Percentiles rank a stretch among this genome's conserved stretches.
Evolutionary conservation across 1,284 basidiomycete genomes (phyloP).

Genomic region (Irpex sp.): DNA sequence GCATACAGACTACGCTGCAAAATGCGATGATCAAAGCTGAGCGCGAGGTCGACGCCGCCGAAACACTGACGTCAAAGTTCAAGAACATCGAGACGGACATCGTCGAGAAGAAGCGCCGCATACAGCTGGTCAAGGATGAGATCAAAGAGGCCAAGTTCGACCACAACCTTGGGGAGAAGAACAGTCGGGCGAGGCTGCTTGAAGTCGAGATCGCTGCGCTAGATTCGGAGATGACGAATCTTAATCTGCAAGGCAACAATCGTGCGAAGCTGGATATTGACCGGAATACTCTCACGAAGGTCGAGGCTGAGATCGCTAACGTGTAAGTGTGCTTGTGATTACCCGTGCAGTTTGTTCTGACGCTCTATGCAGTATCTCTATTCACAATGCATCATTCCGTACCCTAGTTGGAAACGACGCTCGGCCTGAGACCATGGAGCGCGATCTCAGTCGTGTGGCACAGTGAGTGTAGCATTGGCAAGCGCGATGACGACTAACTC

Average conservation of each 20-base stretch:
- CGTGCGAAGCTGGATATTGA: conserved; percentile 83
- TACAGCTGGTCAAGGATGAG: conserved; percentile 55
- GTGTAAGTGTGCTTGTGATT: conserved; percentile 45
- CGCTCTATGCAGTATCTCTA: conserved; percentile 47
- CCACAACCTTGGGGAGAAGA: conserved; percentile 60
- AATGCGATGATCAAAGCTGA: conserved; percentile 19
- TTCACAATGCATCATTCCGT: conserved; percentile 59
- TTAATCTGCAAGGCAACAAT: conserved; percentile 81
- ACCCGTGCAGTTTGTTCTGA: not conserved
- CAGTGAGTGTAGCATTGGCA: conserved; percentile 40
- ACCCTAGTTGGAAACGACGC: conserved; percentile 61
- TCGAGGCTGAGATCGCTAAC: conserved; percentile 60
- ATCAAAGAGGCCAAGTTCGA: conserved; percentile 68
- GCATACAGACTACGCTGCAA: conserved; percentile 18
- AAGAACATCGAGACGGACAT: conserved; percentile 45
- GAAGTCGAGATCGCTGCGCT: conserved; percentile 74
- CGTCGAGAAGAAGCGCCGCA: conserved; percentile 59
- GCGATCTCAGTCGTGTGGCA: conserved; percentile 56
- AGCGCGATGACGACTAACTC: conserved; percentile 2
- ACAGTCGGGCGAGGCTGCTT: conserved; percentile 49
- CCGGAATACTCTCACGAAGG: conserved; percentile 63
- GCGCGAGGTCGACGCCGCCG: conserved; percentile 22
- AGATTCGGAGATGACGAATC: conserved; percentile 66
- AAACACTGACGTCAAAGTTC: conserved; percentile 18
- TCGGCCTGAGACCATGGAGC: conserved; percentile 66